Base-by-base conservation (phyloP, 805 yeast genomes). In the Yarrowia osloensis region DNA sequence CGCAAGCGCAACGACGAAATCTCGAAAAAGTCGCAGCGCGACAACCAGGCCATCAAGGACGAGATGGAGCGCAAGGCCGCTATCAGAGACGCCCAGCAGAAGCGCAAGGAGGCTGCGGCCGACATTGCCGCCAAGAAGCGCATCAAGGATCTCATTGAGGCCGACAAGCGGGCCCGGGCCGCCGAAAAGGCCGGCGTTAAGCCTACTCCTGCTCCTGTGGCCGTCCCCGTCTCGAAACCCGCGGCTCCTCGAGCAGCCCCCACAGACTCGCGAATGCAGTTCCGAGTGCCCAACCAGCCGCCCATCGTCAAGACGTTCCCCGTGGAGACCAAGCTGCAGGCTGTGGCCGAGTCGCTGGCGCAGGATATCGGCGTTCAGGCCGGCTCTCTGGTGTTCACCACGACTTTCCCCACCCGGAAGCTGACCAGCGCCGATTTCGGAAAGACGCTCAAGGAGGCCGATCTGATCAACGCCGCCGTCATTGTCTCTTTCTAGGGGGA, bases 121-220 rank as follows among this genome's bases (percentile, higher is more conserved):
- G 79, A 76, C 40, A 70, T 68, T 11, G 67, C 66, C 17, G 78
- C 78, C 35, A 72, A 73, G 66, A 71, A 74, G 66, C 68, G 75
- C 44, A 71, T 77, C 65, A 69, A 71, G 67, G 76, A 72, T 26
- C 74, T 71, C 59, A 77, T 77, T 62, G 79, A 75, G 65, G 78
- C 76, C n/a, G 79, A 77, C 52, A 73, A 70, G 65, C 68, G 72
- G 21, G 76, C 74, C 26, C 70, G 79, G 15, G 71, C 70, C 26
- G 71, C 70, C 24, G 67, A 66, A 57, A 28, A 69, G 54, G 26
- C 73, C 7, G 59, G 70, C 1, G 37, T 71, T 5, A 63, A 70
- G 11, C 59, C 73, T 6, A 15, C 73, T 6, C 28, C 73, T 6
- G 55, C 70, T 15, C 69, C 73, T 12, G 42, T 42, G 13, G 57